These are phyloP conservation scores for Exophiala viscosa DNA, from an alignment of 2,329 filamentous ascomycete genomes.

Conservation along the genomic window DNA sequence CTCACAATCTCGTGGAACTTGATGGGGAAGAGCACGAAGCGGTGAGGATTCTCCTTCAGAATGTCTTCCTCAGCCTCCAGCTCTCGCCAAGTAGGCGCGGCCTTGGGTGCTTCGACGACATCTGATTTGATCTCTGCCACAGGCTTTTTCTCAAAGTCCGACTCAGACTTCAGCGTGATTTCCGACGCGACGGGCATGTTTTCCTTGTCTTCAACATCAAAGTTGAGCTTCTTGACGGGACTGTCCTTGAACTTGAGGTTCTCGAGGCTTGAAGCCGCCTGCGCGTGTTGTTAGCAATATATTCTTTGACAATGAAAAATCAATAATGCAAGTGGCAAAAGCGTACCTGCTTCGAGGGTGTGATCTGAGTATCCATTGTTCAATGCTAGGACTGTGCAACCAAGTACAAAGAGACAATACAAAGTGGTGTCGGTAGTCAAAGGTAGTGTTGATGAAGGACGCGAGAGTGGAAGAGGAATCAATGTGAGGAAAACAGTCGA, in stretches of 20 bases:
- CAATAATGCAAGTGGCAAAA: constrained; percentile 38
- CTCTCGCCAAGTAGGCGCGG: constrained; percentile 56
- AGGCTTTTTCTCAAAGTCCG: constrained; percentile 57
- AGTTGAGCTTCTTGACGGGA: constrained; percentile 84
- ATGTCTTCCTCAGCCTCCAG: constrained; percentile 83
- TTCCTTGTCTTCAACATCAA: constrained; percentile 69
- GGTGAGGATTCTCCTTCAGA: constrained; percentile 89
- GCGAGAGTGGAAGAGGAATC: constrained; percentile 18
- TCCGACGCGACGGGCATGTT: constrained; percentile 60
- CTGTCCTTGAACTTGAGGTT: constrained; percentile 84
- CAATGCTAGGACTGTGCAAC: constrained; percentile 17
- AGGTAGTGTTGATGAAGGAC: constrained; percentile 6
- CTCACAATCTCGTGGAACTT: constrained; percentile 50
- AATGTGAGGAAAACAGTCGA: constrained; percentile 12
- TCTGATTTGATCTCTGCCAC: constrained; percentile 46
- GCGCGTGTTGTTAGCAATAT: constrained; percentile 39
- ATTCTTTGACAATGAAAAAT: constrained; percentile 30
- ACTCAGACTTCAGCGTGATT: constrained; percentile 48
- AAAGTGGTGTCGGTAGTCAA: constrained; percentile 8
- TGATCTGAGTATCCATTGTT: constrained; percentile 73
- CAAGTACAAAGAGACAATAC: constrained; percentile 14
- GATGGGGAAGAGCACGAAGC: constrained; percentile 97
- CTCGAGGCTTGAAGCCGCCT: constrained; percentile 85
- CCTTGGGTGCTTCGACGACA: constrained; percentile 36
- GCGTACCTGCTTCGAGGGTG: constrained; percentile 68